These are phyloP conservation scores for Hemileia vastatrix DNA, from an alignment of 1,284 basidiomycete genomes.

Conservation along the genomic window DNA sequence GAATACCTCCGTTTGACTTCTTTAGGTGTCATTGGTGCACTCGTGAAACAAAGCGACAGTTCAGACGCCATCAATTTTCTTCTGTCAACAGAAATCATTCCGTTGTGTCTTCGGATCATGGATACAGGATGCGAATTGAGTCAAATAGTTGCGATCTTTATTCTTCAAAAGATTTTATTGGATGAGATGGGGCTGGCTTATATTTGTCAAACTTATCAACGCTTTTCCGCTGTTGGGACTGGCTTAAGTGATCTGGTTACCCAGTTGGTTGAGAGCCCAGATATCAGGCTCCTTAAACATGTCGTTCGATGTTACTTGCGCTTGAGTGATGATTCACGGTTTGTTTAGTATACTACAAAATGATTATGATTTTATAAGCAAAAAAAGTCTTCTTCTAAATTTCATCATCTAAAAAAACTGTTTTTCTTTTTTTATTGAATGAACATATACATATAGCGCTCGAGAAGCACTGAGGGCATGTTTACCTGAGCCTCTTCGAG, in stretches of 20 bases:
- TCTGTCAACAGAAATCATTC: slow-evolving; percentile 98
- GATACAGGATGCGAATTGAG: slow-evolving; percentile 97
- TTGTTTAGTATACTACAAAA: slow-evolving; percentile 36
- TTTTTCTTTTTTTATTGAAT: slow-evolving; percentile 12
- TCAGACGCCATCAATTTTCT: slow-evolving; percentile 98
- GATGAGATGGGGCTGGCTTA: slow-evolving; percentile 97
- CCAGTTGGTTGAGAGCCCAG: slow-evolving; percentile 92
- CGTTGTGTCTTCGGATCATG: slow-evolving; percentile 98
- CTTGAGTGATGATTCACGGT: slow-evolving; percentile 91
- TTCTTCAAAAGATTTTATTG: slow-evolving; percentile 97
- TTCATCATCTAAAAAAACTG: too few relatives aligned
- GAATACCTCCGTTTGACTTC: slow-evolving; percentile 97
- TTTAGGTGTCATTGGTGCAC: slow-evolving; percentile 92
- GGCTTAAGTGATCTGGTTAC: slow-evolving; percentile 98
- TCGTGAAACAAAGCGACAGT: slow-evolving; percentile 99
- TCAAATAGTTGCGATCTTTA: slow-evolving; percentile 99
- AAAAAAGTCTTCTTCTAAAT: too few relatives aligned
- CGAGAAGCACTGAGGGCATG: slow-evolving; percentile 92
- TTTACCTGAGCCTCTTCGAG: slow-evolving; percentile 88
- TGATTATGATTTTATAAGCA: not conserved
- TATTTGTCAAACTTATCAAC: slow-evolving; percentile 98
- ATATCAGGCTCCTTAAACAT: slow-evolving; percentile 90
- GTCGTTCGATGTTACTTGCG: slow-evolving; percentile 95
- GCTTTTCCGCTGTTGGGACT: slow-evolving; percentile 97
- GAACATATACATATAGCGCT: slow-evolving; percentile 53